These are phyloP conservation scores for Colletotrichum lentis DNA, from an alignment of 2,329 filamentous ascomycete genomes.

Conservation along the genomic window DNA sequence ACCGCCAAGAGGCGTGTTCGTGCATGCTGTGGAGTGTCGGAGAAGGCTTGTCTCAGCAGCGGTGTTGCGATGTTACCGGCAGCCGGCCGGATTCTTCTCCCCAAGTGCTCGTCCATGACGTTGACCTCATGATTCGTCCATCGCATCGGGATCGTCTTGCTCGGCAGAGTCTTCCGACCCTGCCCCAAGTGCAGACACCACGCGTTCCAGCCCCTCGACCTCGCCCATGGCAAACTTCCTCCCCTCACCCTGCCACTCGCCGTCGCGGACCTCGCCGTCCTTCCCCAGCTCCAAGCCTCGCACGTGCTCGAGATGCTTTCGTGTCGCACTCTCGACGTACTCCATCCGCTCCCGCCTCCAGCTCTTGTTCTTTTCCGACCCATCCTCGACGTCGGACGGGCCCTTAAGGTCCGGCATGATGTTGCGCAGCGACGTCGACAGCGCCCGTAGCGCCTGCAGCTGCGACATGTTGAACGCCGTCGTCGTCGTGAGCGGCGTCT, in stretches of 20 bases:
- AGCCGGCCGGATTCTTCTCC: background rate
- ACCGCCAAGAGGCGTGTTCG: background rate
- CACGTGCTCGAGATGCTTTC: constrained; percentile 76
- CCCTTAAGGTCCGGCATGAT: constrained; percentile 69
- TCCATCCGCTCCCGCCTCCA: constrained; percentile 76
- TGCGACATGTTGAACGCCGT: constrained; percentile 83
- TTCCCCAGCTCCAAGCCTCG: constrained; percentile 71
- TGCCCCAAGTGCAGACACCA: constrained; percentile 56
- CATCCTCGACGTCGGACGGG: constrained; percentile 40
- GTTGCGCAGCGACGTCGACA: constrained; percentile 67
- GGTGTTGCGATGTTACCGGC: background rate
- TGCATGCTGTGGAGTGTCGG: background rate
- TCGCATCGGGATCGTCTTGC: constrained; percentile 26
- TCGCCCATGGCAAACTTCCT: constrained; percentile 59
- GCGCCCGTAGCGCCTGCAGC: constrained; percentile 76
- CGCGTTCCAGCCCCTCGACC: constrained; percentile 64
- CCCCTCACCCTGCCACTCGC: constrained; percentile 68
- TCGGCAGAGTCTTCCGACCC: constrained; percentile 37
- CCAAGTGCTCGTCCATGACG: background rate
- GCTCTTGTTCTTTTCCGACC: constrained; percentile 54
- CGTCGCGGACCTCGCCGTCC: constrained; percentile 69
- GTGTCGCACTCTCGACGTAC: constrained; percentile 84
- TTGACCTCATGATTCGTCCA: constrained; percentile 33
- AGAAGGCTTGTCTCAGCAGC: background rate
- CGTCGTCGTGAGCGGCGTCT: constrained; percentile 72